Evolutionary conservation across 2,329 filamentous ascomycete genomes (phyloP), one percentile per base, ranked within the genome.

Genomic region (Bipolaris bicolor): DNA sequence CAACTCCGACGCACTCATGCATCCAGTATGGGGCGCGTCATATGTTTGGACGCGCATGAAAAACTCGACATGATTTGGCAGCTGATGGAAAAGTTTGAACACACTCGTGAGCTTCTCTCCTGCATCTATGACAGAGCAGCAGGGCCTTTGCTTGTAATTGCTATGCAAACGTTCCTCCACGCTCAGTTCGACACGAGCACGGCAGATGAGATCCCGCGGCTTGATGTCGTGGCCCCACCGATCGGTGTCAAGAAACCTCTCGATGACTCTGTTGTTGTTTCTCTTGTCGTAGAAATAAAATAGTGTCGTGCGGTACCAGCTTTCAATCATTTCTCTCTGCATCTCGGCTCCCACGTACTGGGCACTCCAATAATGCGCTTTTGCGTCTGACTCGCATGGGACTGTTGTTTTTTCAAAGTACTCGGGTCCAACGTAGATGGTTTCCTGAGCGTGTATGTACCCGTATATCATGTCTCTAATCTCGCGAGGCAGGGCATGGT

Each of bases 1-100:
- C 16, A 50, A 20, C 36, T 49, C 37, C 13, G 15, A 11, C 7
- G 13, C 41, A 5, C 18, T 9, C n/a, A 56, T 22, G 43, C 49
- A 56, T 3, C 31, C 49, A 18, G 34, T 20, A 3, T 47, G 20
- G 2, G 55, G 48, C 5, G 47, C 48, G 1, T 39, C 34, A 7
- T 49, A 45, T 5, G 54, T 55, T n/a, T 61, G 58, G 15, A 57
- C 46, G 5, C 51, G 50, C 31, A 57, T 55, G 24, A 55, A 52
- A 31, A 61, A 55, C 5, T 55, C 47, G 3, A 50, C 43, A 20
- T 54, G 48, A 22, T 57, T 52, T 9, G 54, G 58, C 18, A 61
- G 29, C 5, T 9, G 5, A 3, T 47, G 7, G 16, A 61, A 16
- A 13, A 44, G 46, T 44, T 45, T 45, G 26, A 45, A 22, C 6